A percentile compares a stretch with the other conserved stretches of the same genome.
These are phyloP conservation scores for Auriculariales sp. DNA, from an alignment of 768 basidiomycete genomes.

Conservation along the genomic window DNA sequence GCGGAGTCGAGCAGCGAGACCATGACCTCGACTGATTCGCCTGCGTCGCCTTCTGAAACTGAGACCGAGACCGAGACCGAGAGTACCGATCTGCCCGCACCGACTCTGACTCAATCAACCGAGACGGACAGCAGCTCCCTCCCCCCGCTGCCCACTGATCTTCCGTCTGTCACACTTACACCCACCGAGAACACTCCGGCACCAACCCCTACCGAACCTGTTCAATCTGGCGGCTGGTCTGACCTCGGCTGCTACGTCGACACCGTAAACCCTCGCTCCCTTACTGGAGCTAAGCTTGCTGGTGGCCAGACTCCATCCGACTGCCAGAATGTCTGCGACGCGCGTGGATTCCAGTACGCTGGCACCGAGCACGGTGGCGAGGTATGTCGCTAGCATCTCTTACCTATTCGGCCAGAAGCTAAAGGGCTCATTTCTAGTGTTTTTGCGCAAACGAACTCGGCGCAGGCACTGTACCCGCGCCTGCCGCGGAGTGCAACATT, in stretches of 20 bases:
- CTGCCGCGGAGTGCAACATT: conserved; percentile 1
- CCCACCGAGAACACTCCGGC: background rate
- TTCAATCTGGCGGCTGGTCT: background rate
- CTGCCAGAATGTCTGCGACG: background rate
- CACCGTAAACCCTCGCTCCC: background rate
- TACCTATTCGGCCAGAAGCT: no score
- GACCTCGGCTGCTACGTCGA: background rate
- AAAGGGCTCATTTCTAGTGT: no score
- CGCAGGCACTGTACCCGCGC: background rate
- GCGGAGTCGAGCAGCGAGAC: no score
- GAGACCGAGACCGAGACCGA: background rate
- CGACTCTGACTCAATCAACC: background rate
- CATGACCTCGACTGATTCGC: no score
- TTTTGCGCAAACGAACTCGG: conserved; percentile 2
- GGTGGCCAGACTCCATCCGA: background rate
- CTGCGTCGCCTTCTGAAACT: background rate
- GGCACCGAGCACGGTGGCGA: conserved; percentile 3
- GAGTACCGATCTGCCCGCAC: background rate
- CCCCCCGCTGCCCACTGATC: background rate
- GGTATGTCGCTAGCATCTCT: no score
- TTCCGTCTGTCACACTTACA: no score
- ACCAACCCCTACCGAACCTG: background rate
- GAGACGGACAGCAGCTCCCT: background rate
- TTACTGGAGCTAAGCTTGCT: background rate
- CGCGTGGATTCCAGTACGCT: background rate